phyloP scores from a whole-genome alignment of 495 filamentous ascomycete genomes.

The Cercophora newfieldiana region DNA sequence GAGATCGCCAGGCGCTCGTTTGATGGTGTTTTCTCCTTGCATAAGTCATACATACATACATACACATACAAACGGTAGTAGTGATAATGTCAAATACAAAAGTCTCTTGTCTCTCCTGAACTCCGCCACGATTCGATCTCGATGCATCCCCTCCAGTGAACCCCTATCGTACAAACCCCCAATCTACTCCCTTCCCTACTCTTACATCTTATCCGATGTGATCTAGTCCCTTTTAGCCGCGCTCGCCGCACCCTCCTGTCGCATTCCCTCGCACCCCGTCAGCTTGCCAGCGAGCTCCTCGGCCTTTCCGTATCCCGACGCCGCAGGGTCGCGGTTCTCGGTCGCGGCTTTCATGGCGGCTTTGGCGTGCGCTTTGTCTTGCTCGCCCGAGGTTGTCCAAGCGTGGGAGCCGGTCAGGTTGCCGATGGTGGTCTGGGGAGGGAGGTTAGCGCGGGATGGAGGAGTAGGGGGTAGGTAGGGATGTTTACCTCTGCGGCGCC shows the following conservation, averaged over 20 bases:
- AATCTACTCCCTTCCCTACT: not conserved
- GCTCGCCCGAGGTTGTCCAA: constrained; percentile 46
- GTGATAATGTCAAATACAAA: constrained; percentile 14
- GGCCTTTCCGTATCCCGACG: constrained; percentile 42
- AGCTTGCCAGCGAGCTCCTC: constrained; percentile 46
- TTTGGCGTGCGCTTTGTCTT: constrained; percentile 47
- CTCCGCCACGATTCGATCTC: too few relatives aligned
- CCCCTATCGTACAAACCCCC: not conserved
- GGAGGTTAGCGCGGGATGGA: not conserved
- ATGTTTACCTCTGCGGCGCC: constrained; percentile 46
- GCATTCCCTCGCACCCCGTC: constrained; percentile 50
- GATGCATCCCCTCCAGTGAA: not conserved
- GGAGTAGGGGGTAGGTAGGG: not conserved
- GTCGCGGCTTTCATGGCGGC: constrained; percentile 43
- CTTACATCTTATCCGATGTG: not conserved
- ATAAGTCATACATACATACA: not conserved
- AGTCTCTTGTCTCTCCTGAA: not conserved
- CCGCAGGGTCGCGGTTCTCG: constrained; percentile 41
- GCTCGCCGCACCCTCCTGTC: constrained; percentile 45
- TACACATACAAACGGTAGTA: too few relatives aligned
- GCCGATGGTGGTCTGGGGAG: constrained; percentile 37
- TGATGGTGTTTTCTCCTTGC: not conserved
- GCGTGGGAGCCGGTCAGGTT: constrained; percentile 43
- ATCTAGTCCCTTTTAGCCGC: constrained; percentile 21
- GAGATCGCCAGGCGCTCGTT: not conserved